These are phyloP conservation scores for Arabis hirsuta DNA, from an alignment of 345 rosid species.

Conservation along the genomic window DNA sequence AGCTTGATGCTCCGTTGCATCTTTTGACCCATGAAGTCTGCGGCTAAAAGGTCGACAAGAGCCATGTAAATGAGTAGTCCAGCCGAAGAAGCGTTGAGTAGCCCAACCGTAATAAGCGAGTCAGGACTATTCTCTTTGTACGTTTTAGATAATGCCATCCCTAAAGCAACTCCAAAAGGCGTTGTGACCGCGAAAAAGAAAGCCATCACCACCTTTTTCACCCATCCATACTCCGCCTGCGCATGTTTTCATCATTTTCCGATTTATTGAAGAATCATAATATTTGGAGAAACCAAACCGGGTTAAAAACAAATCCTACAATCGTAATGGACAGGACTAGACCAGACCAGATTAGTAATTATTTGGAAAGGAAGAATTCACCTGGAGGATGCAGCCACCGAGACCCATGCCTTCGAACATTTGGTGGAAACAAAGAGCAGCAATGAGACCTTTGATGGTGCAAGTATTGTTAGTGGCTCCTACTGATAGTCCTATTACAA, in stretches of 20 bases:
- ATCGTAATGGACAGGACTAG: too few relatives aligned
- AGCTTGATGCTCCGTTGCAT: slow-evolving; percentile 53
- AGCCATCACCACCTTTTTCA: slow-evolving; percentile 49
- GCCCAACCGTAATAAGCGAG: slow-evolving; percentile 58
- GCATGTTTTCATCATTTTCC: too few relatives aligned
- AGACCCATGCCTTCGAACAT: slow-evolving; percentile 83
- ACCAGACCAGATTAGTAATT: too few relatives aligned
- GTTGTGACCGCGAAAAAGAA: slow-evolving; percentile 66
- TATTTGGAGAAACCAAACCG: too few relatives aligned
- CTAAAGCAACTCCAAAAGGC: slow-evolving; percentile 64
- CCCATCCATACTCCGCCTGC: slow-evolving; percentile 42
- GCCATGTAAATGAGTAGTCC: slow-evolving; percentile 81
- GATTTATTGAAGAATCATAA: too few relatives aligned
- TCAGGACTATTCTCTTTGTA: slow-evolving; percentile 61
- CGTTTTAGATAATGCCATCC: slow-evolving; percentile 49
- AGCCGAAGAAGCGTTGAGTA: slow-evolving; percentile 64
- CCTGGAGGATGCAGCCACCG: slow-evolving; percentile 70
- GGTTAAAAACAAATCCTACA: too few relatives aligned
- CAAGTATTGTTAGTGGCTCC: slow-evolving; percentile 66
- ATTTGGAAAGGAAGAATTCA: too few relatives aligned
- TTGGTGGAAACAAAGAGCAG: slow-evolving; percentile 77
- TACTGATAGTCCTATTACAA: slow-evolving; percentile 64
- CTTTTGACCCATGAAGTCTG: slow-evolving; percentile 60
- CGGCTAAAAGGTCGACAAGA: slow-evolving; percentile 67
- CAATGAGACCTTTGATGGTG: slow-evolving; percentile 56